Evolutionary conservation across 2,329 filamentous ascomycete genomes (phyloP).

Genomic region (Ceratocystis albifundus): DNA sequence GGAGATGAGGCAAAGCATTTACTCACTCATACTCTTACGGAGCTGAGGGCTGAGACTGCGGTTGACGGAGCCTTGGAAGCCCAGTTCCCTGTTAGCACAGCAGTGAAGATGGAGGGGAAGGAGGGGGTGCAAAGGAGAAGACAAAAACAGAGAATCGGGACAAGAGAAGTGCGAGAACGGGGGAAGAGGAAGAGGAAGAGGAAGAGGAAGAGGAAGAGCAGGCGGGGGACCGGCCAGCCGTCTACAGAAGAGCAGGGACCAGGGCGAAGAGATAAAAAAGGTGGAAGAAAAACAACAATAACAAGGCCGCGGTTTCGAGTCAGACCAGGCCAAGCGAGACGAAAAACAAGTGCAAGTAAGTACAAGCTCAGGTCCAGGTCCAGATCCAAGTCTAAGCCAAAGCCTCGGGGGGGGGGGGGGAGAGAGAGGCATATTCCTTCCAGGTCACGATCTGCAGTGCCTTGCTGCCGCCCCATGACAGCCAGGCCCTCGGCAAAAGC

Average conservation of each 20-base stretch:
- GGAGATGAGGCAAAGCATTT: too few species aligned
- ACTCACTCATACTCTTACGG: not conserved
- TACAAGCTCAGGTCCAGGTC: not conserved
- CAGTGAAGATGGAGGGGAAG: not conserved
- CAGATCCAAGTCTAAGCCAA: not conserved
- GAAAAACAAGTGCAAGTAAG: too few species aligned
- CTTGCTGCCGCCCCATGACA: slow-evolving; percentile 4
- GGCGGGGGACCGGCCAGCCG: not conserved
- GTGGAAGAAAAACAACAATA: too few species aligned
- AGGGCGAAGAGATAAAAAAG: not conserved
- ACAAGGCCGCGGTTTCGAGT: not conserved
- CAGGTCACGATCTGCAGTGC: slow-evolving; percentile 7
- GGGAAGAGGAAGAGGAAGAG: not conserved
- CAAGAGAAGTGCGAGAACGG: not conserved
- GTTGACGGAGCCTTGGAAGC: not conserved
- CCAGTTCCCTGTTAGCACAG: not conserved
- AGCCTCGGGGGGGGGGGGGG: not conserved
- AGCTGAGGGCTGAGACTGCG: not conserved
- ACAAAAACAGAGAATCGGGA: not conserved
- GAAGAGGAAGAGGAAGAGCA: not conserved
- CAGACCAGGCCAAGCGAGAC: not conserved
- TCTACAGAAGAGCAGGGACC: not conserved
- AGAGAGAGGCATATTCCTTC: slow-evolving; percentile 10
- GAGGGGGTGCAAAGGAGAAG: not conserved
- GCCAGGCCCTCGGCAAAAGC: not conserved